Base-by-base conservation (phyloP, 768 basidiomycete species). In the Termitomyces sp. region DNA sequence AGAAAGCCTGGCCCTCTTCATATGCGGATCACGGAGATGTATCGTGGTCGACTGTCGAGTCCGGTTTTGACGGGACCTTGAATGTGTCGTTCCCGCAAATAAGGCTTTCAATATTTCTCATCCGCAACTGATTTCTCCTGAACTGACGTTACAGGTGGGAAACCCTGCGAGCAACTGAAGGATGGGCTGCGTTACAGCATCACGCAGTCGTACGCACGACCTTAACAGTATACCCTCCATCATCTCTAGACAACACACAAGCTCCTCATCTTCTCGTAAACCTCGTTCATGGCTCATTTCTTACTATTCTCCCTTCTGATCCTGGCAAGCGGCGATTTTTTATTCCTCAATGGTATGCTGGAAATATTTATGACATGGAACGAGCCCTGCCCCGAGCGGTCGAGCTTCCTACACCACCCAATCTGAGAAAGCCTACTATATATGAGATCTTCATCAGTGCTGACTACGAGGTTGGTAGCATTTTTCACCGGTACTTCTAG, bases 161-260 rank as follows among this genome's bases (percentile, higher is more conserved):
- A 31, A 75, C 78, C 50, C 75, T 94, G 53, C 84, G 91, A 12
- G 74, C 78, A 26, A 85, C 86, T 2, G 88, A 92, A 69, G 93
- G 93, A 12, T 94, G 93, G 93, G 87, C 91, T 23, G 86, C 82
- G 21, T 71, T 94, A 17, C 93, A 96, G 68, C 89, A 92, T 63
- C 84, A 92, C 63, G 77, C 81, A 8, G 71, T 93, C 31, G 75
- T 94, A 17, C 84, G 81, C 37, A 81, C 87, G 0, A 80, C 78
- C 10, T 56, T 94, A 5, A 85, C 79, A 1, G 58, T 94, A 17
- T 70, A 75, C 49, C 83, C 85, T 11, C 80, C 80, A 15, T 53
- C 44, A 8, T 15, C 28, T 15, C 40, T 55, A 33, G 57, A 54
- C 45, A 11, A 57, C 28, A 21, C 44, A 21, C 48, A 58, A 12